These are phyloP conservation scores for Aspergillus vadensis DNA, from an alignment of 2,329 filamentous ascomycete genomes.

Conservation along the genomic window DNA sequence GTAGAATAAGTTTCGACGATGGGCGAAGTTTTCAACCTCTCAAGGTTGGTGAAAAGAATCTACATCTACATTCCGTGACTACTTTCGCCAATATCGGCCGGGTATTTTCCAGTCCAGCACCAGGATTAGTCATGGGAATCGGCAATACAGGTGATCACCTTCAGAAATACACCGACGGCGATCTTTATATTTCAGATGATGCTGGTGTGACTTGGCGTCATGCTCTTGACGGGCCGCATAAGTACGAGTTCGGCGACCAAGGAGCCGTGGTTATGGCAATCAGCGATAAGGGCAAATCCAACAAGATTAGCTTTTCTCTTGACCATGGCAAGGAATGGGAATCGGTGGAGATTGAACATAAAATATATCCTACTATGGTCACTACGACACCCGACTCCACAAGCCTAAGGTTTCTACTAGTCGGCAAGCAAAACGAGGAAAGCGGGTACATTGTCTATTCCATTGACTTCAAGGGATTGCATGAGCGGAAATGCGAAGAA, in stretches of 20 bases:
- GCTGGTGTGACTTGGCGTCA: slow-evolving; percentile 83
- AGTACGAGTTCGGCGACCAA: slow-evolving; percentile 94
- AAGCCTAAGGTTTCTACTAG: slow-evolving; percentile 83
- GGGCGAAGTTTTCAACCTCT: slow-evolving; percentile 80
- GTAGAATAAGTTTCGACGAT: slow-evolving; percentile 92
- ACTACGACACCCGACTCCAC: slow-evolving; percentile 93
- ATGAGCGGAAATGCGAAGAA: slow-evolving; percentile 75
- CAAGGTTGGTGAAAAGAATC: slow-evolving; percentile 64
- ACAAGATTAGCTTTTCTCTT: slow-evolving; percentile 72
- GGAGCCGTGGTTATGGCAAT: slow-evolving; percentile 86
- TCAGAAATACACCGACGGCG: slow-evolving; percentile 69
- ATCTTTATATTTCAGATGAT: slow-evolving; percentile 87
- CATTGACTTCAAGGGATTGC: slow-evolving; percentile 80
- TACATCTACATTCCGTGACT: slow-evolving; percentile 93
- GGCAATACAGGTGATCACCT: slow-evolving; percentile 83
- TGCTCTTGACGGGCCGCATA: slow-evolving; percentile 76
- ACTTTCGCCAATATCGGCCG: slow-evolving; percentile 78
- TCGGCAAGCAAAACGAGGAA: slow-evolving; percentile 60
- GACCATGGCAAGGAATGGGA: slow-evolving; percentile 88
- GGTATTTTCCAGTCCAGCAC: slow-evolving; percentile 90
- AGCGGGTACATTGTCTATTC: slow-evolving; percentile 66
- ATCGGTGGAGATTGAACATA: slow-evolving; percentile 67
- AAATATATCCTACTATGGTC: slow-evolving; percentile 70
- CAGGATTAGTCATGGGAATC: slow-evolving; percentile 89
- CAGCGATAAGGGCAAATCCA: slow-evolving; percentile 64